Base-by-base conservation (phyloP, 2,329 filamentous ascomycete genomes). In the Leptographium lundbergii region DNA sequence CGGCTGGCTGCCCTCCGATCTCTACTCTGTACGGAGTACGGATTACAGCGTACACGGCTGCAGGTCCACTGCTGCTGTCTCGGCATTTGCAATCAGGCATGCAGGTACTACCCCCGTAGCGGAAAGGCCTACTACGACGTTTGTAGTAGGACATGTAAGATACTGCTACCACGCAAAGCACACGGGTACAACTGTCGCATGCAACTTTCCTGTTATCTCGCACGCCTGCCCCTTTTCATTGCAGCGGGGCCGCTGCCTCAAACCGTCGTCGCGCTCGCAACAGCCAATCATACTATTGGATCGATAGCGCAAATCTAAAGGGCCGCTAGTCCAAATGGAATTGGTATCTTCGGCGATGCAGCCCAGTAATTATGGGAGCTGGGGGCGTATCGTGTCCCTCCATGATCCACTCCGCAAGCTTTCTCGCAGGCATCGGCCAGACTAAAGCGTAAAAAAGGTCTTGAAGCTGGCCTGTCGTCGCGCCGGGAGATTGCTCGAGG, bases 151-250 rank as follows among this genome's bases (percentile, higher is more conserved):
- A 39, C 29, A 32, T 36, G 34, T 13, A 14, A 36, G 27, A 5
- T 5, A 4, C 4, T 29, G 4, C 27, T 29, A 17, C 36, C 36
- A 13, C 42, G 19, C 14, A 47, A 47, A 47, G 42, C n/a, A 47
- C 36, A 39, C 14, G 36, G 36, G 36, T 42, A 42, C 39, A 5
- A 42, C 14, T 19, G 39, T 17, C 39, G 39, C 39, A 34, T 34
- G 6, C 32, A 9, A 7, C 32, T 34, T 4, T 27, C 24, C 47
- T 50, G 22, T 50, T 25, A 24, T 50, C 47, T 50, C 13, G 5
- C 24, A 27, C 5, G 17, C 25, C 22, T 57, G 55, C 56, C 56
- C 56, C 56, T 57, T 57, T 57, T 57, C 48, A 52, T 50, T 42
- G 48, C 56, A 57, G 56, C 22, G 22, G 25, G 24, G 17, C 24